Base-by-base conservation (phyloP, 495 filamentous ascomycete species). In the Talaromyces stipitatus region DNA sequence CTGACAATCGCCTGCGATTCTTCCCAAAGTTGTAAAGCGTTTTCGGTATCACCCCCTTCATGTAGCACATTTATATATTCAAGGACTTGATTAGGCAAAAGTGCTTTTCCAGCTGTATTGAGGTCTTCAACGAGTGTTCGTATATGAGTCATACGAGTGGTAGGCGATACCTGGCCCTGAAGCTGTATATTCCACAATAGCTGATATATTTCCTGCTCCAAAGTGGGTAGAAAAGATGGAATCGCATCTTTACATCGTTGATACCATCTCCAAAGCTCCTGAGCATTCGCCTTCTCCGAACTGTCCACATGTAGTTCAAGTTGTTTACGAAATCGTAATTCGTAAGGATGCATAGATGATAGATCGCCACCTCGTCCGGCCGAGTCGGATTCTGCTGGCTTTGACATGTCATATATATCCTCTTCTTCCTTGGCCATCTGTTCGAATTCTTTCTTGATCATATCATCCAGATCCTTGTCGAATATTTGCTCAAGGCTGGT, bases 11-110 rank as follows among this genome's bases (percentile, higher is more conserved):
- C 62, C 41, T 78, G 77, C 29, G 80, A 76, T 55, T 78, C 76
- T 67, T 86, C 78, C 85, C 87, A 90, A 14, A 82, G 70, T 33
- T 82, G 76, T 32, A 89, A 71, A 6, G 88, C 87, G 59, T 80
- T 69, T 1, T 73, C 75, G 45, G 77, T 72, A 60, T 81, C 79
- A 3, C 83, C 85, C 10, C 76, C 77, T 27, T 82, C 67, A 52
- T 87, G 84, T 29, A 85, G 69, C 55, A 84, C 80, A 57, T 86
- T 82, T 38, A 90, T 82, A 48, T 83, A 84, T 7, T 85, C 70
- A 20, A 89, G 71, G 47, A 81, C 78, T 60, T 90, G 83, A 10
- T 79, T 69, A 2, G 74, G 74, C 1, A 72, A 63, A 51, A 91
- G 71, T 9, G 69, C 54, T 52, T 76, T 72, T 9, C 80, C 82